These are phyloP conservation scores for Boletellus ananas DNA, from an alignment of 768 basidiomycete species.

Conservation along the genomic window DNA sequence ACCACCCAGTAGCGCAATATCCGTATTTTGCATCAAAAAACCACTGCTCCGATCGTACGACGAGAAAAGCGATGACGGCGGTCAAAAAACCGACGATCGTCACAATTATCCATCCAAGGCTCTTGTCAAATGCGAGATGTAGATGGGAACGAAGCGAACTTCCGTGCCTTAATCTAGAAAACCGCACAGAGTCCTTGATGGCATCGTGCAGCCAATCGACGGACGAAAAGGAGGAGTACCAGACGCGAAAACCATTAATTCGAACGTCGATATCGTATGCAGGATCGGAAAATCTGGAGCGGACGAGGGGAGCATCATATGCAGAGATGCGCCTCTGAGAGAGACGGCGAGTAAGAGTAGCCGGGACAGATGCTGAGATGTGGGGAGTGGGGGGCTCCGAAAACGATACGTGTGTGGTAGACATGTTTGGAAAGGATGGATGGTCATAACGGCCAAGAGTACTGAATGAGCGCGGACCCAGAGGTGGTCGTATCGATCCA, in stretches of 20 bases:
- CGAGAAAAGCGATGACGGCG: conserved; percentile 80
- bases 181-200: conserved; percentile 88
- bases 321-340: conserved; percentile 66
- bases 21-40: conserved; percentile 94
- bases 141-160: conserved; percentile 67
- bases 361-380: conserved; percentile 32
- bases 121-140: conserved; percentile 65
- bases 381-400: conserved; percentile 33
- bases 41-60: conserved; percentile 82
- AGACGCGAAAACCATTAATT: conserved; percentile 82
- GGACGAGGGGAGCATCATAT: conserved; percentile 53
- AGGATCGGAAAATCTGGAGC: conserved; percentile 29
- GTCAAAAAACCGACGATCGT: conserved; percentile 85
- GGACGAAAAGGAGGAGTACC: conserved; percentile 84
- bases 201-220: conserved; percentile 97
- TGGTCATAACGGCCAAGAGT: conserved; percentile 35
- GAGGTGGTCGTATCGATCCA: conserved; percentile 46
- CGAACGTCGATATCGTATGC: conserved; percentile 55
- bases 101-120: conserved; percentile 85
- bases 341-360: conserved; percentile 36
- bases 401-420: conserved; percentile 28
- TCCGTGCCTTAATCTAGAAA: conserved; percentile 63
- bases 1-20: conserved; percentile 69
- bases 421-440: conserved; percentile 36
- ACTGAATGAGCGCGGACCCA: conserved; percentile 21